Evolutionary conservation across 176 grass and related monocot genomes (phyloP).

Genomic region (Dendrocalamus sinicus): DNA sequence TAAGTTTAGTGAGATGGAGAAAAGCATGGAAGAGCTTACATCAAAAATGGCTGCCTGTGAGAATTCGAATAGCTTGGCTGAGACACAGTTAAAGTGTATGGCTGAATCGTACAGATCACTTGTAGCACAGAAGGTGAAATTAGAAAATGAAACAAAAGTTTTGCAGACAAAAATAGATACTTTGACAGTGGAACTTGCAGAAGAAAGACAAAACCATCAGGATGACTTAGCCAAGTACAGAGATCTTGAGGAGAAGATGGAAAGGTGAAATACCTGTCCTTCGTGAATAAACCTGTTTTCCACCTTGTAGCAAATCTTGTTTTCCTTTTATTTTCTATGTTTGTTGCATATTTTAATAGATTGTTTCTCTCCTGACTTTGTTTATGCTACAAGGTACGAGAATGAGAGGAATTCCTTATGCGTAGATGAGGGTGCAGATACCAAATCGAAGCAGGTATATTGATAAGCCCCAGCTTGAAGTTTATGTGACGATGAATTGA

Average conservation of each 20-base stretch:
- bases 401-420: conserved; percentile 57
- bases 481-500: neutral
- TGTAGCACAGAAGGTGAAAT: conserved; percentile 69
- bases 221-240: conserved; percentile 74
- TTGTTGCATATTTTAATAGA: conserved; percentile 26
- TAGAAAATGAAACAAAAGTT: conserved; percentile 71
- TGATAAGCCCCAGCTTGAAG: neutral
- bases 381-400: conserved; percentile 63
- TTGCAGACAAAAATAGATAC: conserved; percentile 58
- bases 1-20: conserved; percentile 69
- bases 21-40: conserved; percentile 62
- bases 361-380: conserved; percentile 44
- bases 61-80: conserved; percentile 91
- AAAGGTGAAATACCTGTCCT: conserved; percentile 62
- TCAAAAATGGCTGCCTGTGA: conserved; percentile 75
- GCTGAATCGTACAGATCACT: conserved; percentile 81
- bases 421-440: conserved; percentile 64
- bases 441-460: conserved; percentile 71
- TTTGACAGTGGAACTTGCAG: conserved; percentile 65
- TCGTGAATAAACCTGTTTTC: neutral
- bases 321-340: conserved; percentile 8
- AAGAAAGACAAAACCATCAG: conserved; percentile 77
- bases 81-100: conserved; percentile 96
- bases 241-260: conserved; percentile 80
- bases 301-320: conserved; percentile 34